These are phyloP conservation scores for Pseudogymnoascus sp. DNA, from an alignment of 2,329 filamentous ascomycete species.

Conservation along the genomic window DNA sequence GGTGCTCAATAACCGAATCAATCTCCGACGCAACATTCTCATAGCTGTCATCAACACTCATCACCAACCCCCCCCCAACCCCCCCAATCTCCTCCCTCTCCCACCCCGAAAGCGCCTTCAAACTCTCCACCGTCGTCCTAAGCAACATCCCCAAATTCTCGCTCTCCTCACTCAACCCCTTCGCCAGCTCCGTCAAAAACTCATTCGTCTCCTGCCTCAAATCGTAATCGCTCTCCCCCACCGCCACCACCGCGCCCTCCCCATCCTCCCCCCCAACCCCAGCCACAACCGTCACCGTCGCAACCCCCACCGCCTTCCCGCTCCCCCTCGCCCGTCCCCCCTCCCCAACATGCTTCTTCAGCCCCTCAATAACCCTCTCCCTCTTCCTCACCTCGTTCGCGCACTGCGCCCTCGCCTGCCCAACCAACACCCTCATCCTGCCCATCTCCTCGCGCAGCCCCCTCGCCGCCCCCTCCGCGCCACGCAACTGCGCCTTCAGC, in stretches of 20 bases:
- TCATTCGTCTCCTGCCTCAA: constrained; percentile 82
- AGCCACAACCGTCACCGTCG: constrained; percentile 49
- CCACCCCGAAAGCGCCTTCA: constrained; percentile 62
- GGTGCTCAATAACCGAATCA: constrained; percentile 68
- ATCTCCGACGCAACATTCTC: constrained; percentile 65
- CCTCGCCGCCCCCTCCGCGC: constrained; percentile 64
- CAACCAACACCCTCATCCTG: constrained; percentile 67
- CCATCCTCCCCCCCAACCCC: constrained; percentile 37
- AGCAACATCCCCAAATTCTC: constrained; percentile 69
- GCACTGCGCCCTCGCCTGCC: constrained; percentile 78
- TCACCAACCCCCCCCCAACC: constrained; percentile 17
- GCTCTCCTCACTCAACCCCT: constrained; percentile 83
- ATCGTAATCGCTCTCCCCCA: constrained; percentile 42
- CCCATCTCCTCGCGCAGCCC: constrained; percentile 77
- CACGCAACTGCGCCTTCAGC: constrained; percentile 59
- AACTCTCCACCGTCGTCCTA: constrained; percentile 58
- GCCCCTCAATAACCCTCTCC: constrained; percentile 76
- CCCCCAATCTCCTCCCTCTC: constrained; percentile 30
- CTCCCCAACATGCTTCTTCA: constrained; percentile 80
- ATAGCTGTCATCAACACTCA: constrained; percentile 33
- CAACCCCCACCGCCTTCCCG: constrained; percentile 44
- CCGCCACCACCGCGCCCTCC: constrained; percentile 10
- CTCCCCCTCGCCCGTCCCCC: constrained; percentile 53
- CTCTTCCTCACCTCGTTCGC: constrained; percentile 85
- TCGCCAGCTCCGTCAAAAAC: constrained; percentile 77